A percentile compares a stretch with the other conserved stretches of the same genome.
phyloP scores from a whole-genome alignment of 1,139 yeast species.

The Debaryomyces coudertii region DNA sequence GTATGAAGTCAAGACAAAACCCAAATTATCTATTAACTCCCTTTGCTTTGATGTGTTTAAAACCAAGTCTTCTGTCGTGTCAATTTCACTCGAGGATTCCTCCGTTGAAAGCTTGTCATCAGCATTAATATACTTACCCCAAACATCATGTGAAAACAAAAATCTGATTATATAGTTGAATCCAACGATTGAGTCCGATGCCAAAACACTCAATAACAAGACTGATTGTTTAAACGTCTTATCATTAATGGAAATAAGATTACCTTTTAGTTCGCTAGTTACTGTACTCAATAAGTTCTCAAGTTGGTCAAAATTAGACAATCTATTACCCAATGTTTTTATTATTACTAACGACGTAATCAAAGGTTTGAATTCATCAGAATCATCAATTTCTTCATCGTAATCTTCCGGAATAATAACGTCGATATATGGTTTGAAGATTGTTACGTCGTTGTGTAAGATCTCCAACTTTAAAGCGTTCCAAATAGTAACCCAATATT shows the following conservation, averaged over 20 bases:
- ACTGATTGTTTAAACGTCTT: slow-evolving; percentile 65
- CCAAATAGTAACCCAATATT: slow-evolving; percentile 79
- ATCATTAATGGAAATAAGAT: slow-evolving; percentile 51
- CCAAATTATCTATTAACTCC: slow-evolving; percentile 59
- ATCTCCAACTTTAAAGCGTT: slow-evolving; percentile 86
- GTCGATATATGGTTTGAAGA: slow-evolving; percentile 31
- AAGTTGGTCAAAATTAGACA: slow-evolving; percentile 31
- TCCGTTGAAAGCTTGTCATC: slow-evolving; percentile 17
- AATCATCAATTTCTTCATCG: slow-evolving; percentile 32
- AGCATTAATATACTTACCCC: slow-evolving; percentile 42
- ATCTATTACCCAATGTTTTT: slow-evolving; percentile 37
- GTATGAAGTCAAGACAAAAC: slow-evolving; percentile 50
- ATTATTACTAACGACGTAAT: slow-evolving; percentile 55
- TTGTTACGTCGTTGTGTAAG: slow-evolving; percentile 63
- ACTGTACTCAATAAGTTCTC: slow-evolving; percentile 43
- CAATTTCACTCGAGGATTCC: slow-evolving; percentile 19
- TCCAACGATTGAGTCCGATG: slow-evolving; percentile 36
- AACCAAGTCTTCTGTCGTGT: slow-evolving; percentile 31
- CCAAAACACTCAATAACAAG: slow-evolving; percentile 59
- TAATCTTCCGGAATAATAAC: slow-evolving; percentile 36
- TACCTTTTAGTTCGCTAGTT: slow-evolving; percentile 57
- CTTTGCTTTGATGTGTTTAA: slow-evolving; percentile 60
- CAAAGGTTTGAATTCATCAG: slow-evolving; percentile 44
- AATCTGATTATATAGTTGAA: slow-evolving; percentile 51
- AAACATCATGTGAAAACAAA: slow-evolving; percentile 34